phyloP scores from a whole-genome alignment of 164 flowering plant genomes.

The Umbilicus rupestris region DNA sequence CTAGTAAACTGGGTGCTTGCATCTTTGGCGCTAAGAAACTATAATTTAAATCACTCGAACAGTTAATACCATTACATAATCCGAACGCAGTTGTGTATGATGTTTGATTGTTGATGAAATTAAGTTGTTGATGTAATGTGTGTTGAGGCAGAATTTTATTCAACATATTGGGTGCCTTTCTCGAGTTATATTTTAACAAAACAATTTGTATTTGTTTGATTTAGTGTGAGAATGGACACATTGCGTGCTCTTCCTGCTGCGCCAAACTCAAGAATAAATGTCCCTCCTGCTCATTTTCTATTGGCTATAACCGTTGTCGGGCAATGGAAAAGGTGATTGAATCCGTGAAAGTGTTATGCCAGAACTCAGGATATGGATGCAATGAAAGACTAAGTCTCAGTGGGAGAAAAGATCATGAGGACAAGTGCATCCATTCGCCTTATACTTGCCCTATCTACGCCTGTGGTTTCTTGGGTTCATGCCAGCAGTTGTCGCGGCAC shows the following conservation, averaged over 20 bases:
- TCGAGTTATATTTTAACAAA: neutral
- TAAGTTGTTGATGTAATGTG: too few species aligned
- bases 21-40: too few species aligned
- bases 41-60: too few species aligned
- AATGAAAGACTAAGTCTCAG: constrained; percentile 18
- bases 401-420: constrained; percentile 27
- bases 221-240: constrained; percentile 83
- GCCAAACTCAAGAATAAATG: constrained; percentile 45
- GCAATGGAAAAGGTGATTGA: constrained; percentile 78
- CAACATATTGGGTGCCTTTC: too few species aligned
- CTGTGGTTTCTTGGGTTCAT: constrained; percentile 24
- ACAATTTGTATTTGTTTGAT: constrained; percentile 4
- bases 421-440: constrained; percentile 25
- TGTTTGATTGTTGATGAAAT: too few species aligned
- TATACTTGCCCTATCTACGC: constrained; percentile 27
- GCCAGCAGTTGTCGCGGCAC: constrained; percentile 21
- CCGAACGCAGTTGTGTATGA: too few species aligned
- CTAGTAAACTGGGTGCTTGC: too few species aligned
- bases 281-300: constrained; percentile 46
- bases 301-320: constrained; percentile 57
- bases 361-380: constrained; percentile 32
- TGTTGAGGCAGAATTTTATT: too few species aligned
- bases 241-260: constrained; percentile 70
- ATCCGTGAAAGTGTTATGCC: constrained; percentile 36
- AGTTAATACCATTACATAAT: too few species aligned